These are phyloP conservation scores for Cryphonectria carpinicola DNA, from an alignment of 2,329 filamentous ascomycete species.

Conservation along the genomic window DNA sequence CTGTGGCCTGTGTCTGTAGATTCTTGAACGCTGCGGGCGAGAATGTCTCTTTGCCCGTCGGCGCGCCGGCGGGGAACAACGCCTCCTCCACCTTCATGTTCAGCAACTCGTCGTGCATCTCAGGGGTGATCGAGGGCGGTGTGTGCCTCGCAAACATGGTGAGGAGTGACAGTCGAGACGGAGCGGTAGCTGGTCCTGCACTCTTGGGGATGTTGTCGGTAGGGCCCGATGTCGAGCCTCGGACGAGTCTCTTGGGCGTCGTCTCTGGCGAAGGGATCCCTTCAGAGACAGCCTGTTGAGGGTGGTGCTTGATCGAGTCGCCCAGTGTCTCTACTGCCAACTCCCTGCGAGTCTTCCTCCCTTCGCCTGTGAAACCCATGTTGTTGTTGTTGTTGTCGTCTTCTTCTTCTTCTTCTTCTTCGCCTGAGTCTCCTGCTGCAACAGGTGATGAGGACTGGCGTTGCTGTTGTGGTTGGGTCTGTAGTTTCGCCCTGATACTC, in stretches of 20 bases:
- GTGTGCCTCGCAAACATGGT: conserved; percentile 34
- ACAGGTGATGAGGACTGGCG: background rate
- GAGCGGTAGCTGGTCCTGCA: conserved; percentile 18
- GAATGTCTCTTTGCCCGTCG: conserved; percentile 53
- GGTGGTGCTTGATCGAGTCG: conserved; percentile 16
- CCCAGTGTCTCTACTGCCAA: conserved; percentile 27
- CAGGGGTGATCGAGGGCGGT: conserved; percentile 29
- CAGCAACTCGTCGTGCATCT: conserved; percentile 57
- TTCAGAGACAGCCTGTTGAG: conserved; percentile 21
- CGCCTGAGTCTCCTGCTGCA: conserved; percentile 27
- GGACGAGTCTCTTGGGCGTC: conserved; percentile 38
- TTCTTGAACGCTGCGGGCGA: conserved; percentile 65
- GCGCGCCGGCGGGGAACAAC: conserved; percentile 53
- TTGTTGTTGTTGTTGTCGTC: conserved; percentile 37
- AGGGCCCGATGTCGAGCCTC: conserved; percentile 34
- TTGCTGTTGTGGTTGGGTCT: conserved; percentile 33
- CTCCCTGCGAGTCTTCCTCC: conserved; percentile 35
- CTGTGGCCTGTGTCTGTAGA: conserved; percentile 60
- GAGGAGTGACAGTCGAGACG: conserved; percentile 39
- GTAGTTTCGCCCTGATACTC: conserved; percentile 36
- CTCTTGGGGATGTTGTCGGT: conserved; percentile 23
- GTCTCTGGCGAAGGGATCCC: conserved; percentile 36
- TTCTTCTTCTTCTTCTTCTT: conserved; percentile 32
- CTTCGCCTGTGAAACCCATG: conserved; percentile 50
- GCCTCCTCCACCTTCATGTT: conserved; percentile 58